phyloP scores from a whole-genome alignment of 2,329 filamentous ascomycete genomes.

The Nemania bipapillata region DNA sequence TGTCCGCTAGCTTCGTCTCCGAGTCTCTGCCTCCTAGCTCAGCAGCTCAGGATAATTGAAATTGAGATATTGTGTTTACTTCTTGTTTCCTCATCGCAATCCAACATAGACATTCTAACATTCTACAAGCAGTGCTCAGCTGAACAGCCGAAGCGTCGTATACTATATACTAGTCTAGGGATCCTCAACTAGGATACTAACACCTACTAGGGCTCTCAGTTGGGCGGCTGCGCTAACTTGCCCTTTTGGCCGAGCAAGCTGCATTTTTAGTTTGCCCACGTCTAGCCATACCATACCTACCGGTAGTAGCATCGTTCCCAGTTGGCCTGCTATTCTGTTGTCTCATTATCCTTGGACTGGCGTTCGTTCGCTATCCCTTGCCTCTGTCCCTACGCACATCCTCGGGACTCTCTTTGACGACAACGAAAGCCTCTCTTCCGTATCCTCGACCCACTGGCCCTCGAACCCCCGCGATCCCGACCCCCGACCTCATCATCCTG shows the following conservation, averaged over 20 bases:
- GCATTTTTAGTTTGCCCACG: conserved; percentile 23
- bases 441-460: conserved; percentile 1
- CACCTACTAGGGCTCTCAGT: conserved; percentile 20
- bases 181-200: conserved; percentile 16
- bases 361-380: conserved; percentile 20
- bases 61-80: conserved; percentile 6
- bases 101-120: not conserved
- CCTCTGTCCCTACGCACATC: conserved; percentile 20
- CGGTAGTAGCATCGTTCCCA: conserved; percentile 29
- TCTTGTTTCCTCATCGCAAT: not conserved
- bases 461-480: not conserved
- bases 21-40: not conserved
- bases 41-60: not conserved
- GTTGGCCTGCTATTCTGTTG: conserved; percentile 5
- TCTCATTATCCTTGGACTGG: conserved; percentile 3
- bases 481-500: conserved; percentile 19
- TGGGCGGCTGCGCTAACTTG: conserved; percentile 27
- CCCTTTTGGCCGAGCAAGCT: conserved; percentile 20
- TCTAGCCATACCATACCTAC: not conserved
- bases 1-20: conserved; percentile 3
- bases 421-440: conserved; percentile 15
- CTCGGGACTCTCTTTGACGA: conserved; percentile 16
- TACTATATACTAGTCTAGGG: not conserved
- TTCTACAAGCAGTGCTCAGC: not conserved
- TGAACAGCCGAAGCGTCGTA: not conserved